These are phyloP conservation scores for Croton setiger DNA, from an alignment of 441 rosid species.

Conservation along the genomic window DNA sequence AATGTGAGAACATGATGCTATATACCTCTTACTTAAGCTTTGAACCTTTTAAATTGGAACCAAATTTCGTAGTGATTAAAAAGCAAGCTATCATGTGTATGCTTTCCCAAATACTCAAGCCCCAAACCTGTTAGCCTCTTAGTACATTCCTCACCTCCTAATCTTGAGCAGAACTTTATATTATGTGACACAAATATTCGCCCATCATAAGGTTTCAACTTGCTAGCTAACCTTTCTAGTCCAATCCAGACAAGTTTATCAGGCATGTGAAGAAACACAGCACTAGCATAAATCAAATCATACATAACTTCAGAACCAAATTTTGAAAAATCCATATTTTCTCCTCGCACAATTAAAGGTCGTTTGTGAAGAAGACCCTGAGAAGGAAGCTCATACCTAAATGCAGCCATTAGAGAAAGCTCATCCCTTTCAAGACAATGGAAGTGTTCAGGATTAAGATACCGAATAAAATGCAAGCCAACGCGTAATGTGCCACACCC, in stretches of 20 bases:
- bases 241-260: constrained; percentile 93
- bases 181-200: constrained; percentile 90
- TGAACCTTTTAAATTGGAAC: constrained; percentile 73
- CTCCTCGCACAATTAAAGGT: constrained; percentile 74
- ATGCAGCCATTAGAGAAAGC: constrained; percentile 93
- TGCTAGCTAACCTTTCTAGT: constrained; percentile 61
- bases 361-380: constrained; percentile 87
- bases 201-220: constrained; percentile 67
- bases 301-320: constrained; percentile 58
- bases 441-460: constrained; percentile 52
- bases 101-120: constrained; percentile 69
- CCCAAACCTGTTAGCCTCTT: constrained; percentile 69
- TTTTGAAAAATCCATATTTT: constrained; percentile 82
- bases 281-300: constrained; percentile 93
- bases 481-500: constrained; percentile 98
- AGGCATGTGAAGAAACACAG: constrained; percentile 97
- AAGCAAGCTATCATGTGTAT: constrained; percentile 80
- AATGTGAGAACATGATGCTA: constrained; percentile 9
- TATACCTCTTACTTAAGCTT: constrained; percentile 39
- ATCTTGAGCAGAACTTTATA: constrained; percentile 78
- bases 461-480: constrained; percentile 85
- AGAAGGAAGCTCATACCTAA: constrained; percentile 91
- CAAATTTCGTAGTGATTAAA: constrained; percentile 96
- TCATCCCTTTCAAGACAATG: constrained; percentile 93
- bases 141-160: constrained; percentile 74